Evolutionary conservation across 2,329 filamentous ascomycete genomes (phyloP).

Genomic region (Fusarium sp.): DNA sequence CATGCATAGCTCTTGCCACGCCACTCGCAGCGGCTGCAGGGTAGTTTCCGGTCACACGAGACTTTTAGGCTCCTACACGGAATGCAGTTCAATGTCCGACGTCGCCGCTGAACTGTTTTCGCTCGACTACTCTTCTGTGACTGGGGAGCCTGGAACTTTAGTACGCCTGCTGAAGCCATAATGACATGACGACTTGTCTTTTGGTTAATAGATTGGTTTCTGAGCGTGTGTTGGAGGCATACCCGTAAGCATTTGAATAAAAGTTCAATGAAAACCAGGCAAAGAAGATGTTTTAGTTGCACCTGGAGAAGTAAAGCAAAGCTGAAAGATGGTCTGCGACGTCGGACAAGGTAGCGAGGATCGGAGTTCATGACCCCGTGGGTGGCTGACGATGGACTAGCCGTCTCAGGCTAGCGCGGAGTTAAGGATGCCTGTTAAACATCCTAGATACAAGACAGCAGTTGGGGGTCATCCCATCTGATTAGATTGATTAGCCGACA

Average conservation of each 20-base stretch:
- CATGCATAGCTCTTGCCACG: not conserved
- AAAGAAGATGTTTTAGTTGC: not conserved
- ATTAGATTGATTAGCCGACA: not conserved
- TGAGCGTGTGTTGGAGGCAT: no score
- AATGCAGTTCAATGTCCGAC: not conserved
- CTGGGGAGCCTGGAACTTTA: not conserved
- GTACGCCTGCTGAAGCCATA: not conserved
- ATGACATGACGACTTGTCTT: not conserved
- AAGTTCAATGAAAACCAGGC: not conserved
- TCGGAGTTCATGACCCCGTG: not conserved
- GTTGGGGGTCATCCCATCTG: not conserved
- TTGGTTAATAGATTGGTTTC: not conserved
- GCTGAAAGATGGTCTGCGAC: not conserved
- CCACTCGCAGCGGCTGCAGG: not conserved
- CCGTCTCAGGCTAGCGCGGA: not conserved
- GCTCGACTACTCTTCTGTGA: not conserved
- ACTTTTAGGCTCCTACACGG: not conserved
- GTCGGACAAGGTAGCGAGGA: not conserved
- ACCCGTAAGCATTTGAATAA: no score
- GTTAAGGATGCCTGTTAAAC: not conserved
- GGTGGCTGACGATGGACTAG: not conserved
- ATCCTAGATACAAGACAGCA: not conserved
- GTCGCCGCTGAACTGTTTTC: not conserved
- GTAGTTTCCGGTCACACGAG: not conserved
- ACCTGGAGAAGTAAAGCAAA: no score